Evolutionary conservation across 2,329 filamentous ascomycete species (phyloP), one percentile per base, ranked within the genome.

Genomic region (Colletotrichum somersetense): DNA sequence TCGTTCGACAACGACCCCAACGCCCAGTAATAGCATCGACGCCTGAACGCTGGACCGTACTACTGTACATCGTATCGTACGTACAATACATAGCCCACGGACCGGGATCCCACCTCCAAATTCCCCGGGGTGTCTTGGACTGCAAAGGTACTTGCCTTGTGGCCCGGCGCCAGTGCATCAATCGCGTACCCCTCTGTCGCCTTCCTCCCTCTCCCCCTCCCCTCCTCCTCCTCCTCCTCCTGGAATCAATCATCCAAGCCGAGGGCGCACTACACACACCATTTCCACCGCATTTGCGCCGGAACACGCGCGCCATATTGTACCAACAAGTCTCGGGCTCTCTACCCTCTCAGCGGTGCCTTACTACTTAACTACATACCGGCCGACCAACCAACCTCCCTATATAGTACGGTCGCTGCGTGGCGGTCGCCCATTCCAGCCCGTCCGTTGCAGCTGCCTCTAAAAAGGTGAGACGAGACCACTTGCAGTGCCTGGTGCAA

Each of bases 401-500:
- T 56, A 48, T 30, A 30, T 30, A 30, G 3, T 30, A 30, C 42
- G 35, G 55, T 59, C 58, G 57, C 52, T 67, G 50, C 50, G 53
- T 70, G 67, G 62, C 55, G 44, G 23, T 53, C 38, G 59, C 38
- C 53, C 55, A 57, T 64, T 70, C 66, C 66, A 72, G 70, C 55
- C 66, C 70, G 70, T 72, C 64, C 70, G 66, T 61, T 65, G 59
- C 70, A 65, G 5, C 26, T 61, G 48, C 38, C 69, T 66, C 66
- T 69, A 72, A 72, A 72, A 69, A 72, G 69, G 69, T 72, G 70
- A 72, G 70, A 72, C 70, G 70, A 65, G 70, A 72, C 70, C 55
- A 64, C 58, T 69, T 59, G 56, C 58, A 23, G 48, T 58, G 35
- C 52, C 56, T 56, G 30, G 62, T 20, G 38, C 10, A n/a, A 14